Evolutionary conservation across 352 stramenopile species (phyloP), one percentile per base, ranked within the genome.

Genomic region (Phytopythium helicoides): DNA sequence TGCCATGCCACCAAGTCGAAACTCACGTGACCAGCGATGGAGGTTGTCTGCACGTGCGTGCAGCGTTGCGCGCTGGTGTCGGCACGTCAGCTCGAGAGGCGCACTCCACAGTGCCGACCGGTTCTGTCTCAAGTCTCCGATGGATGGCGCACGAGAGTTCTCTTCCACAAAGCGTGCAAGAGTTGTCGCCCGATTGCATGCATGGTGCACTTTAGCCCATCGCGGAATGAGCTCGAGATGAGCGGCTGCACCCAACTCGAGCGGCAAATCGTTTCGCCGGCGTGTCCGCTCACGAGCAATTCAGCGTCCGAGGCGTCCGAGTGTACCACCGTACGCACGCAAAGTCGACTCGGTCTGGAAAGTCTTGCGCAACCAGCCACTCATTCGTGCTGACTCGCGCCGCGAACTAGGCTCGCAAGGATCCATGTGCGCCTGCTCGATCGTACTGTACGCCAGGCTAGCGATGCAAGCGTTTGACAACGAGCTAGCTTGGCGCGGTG

Each of bases 291-390:
- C 5, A 33, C 28, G 28, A 33, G 28, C 28, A 33, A 33, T 33
- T 33, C 28, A 33, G 28, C 28, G 28, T 33, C 28, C 28, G 9
- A 10, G 28, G 28, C 5, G 28, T 33, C 28, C 9, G 9, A 33
- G 9, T 21, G 40, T 47, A 22, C 40, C 40, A 47, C 40, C 40
- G 40, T 47, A 47, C 40, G 40, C 40, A 47, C 40, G 40, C 22
- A 47, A 34, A 34, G 40, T 16, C 33, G 40, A 34, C 40, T 18
- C 11, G 26, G 40, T 16, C 21, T 21, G 40, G 21, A 35, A 35
- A 47, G 11, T 31, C 40, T 3, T 35, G 40, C 40, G 21, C 40
- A 47, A 35, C 40, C 40, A 47, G 14, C 40, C 40, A 47, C 40
- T 47, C 40, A 35, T 47, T 47, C 39, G 22, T n/a, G 11, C 23